A percentile compares a stretch with the other conserved stretches of the same genome.
Conservation (phyloP, 345 rosid genomes). For the Brassica rapa region DNA sequence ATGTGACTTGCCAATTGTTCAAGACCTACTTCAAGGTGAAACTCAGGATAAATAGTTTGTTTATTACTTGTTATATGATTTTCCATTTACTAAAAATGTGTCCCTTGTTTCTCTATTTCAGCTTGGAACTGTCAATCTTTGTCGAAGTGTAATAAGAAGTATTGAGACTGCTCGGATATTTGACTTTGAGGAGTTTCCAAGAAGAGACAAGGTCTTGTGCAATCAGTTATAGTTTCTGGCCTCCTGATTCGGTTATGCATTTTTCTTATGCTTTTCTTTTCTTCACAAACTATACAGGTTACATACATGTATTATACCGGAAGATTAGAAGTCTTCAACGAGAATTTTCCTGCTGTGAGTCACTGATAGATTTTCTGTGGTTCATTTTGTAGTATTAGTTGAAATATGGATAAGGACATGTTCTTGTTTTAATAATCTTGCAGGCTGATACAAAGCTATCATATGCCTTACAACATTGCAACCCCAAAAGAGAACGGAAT, state of each 20-base stretch:
- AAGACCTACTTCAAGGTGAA: conserved; percentile 90
- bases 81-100: conserved; percentile 11
- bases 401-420: neutral
- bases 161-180: conserved; percentile 95
- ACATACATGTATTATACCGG: conserved; percentile 99
- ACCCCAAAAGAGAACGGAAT: conserved; percentile 66
- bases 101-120: conserved; percentile 41
- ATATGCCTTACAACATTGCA: conserved; percentile 78
- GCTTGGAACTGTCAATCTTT: conserved; percentile 98
- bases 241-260: neutral
- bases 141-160: conserved; percentile 97
- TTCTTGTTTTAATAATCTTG: conserved; percentile 28
- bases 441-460: conserved; percentile 97
- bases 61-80: neutral
- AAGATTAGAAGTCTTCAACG: conserved; percentile 96
- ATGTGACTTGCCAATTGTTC: conserved; percentile 94
- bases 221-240: conserved; percentile 7
- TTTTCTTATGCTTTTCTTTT: neutral
- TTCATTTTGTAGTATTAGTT: neutral
- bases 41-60: neutral
- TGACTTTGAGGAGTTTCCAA: conserved; percentile 96
- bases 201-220: conserved; percentile 71
- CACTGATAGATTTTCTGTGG: neutral
- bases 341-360: conserved; percentile 92
- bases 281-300: conserved; percentile 54